phyloP scores from a whole-genome alignment of 2,329 filamentous ascomycete species.

The Pyrenophora tritici-repentis region DNA sequence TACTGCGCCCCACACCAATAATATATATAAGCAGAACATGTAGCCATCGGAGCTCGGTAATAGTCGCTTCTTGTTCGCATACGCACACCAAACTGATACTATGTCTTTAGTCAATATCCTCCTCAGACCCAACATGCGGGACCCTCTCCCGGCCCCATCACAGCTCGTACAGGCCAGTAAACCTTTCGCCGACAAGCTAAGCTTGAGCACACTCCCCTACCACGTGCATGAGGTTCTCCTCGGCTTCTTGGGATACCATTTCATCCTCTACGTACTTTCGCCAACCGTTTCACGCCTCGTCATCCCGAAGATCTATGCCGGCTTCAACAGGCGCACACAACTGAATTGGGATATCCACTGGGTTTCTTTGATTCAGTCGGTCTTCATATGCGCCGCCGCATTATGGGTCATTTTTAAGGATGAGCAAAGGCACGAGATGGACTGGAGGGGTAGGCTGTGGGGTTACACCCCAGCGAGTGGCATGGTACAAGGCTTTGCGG shows the following conservation, averaged over 20 bases:
- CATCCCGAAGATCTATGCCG: conserved; percentile 66
- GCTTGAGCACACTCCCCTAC: conserved; percentile 70
- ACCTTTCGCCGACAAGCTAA: conserved; percentile 66
- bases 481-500: conserved; percentile 75
- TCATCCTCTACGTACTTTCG: conserved; percentile 69
- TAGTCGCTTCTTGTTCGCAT: conserved; percentile 1
- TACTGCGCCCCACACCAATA: not conserved
- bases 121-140: conserved; percentile 62
- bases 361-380: conserved; percentile 76
- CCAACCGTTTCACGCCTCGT: conserved; percentile 67
- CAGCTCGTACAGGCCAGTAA: conserved; percentile 61
- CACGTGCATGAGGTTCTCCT: conserved; percentile 78
- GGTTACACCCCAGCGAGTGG: conserved; percentile 76
- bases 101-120: conserved; percentile 28
- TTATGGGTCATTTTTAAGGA: conserved; percentile 72
- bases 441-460: conserved; percentile 72
- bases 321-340: conserved; percentile 65
- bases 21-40: conserved; percentile 13
- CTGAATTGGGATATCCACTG: conserved; percentile 89
- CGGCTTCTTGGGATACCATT: conserved; percentile 69
- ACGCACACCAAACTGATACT: conserved; percentile 14
- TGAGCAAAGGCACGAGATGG: conserved; percentile 68
- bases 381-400: conserved; percentile 71
- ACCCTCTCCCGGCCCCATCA: conserved; percentile 69
- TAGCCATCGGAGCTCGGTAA: conserved; percentile 9